These are phyloP conservation scores for Gynandropsis gynandra DNA, from an alignment of 345 rosid genomes.

Conservation along the genomic window DNA sequence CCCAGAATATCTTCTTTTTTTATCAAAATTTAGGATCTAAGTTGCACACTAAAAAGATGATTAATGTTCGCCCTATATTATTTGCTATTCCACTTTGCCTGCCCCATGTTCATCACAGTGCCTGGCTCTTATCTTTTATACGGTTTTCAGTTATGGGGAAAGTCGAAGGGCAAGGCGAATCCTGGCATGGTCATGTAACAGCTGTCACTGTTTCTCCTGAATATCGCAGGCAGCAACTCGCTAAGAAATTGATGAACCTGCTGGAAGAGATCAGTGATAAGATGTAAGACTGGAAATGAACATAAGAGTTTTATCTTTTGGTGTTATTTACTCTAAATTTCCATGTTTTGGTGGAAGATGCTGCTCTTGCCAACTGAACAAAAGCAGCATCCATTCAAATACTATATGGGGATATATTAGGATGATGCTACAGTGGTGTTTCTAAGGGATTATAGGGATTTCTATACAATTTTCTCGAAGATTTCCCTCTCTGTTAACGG, in stretches of 20 bases:
- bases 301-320: not conserved
- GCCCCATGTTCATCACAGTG: not conserved
- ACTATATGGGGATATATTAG: too few species aligned
- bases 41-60: not conserved
- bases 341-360: too few species aligned
- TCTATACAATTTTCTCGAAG: too few species aligned
- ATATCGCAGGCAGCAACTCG: constrained; percentile 84
- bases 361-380: too few species aligned
- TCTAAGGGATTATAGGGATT: too few species aligned
- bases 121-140: constrained; percentile 7
- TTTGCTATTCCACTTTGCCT: not conserved
- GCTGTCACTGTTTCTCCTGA: constrained; percentile 91
- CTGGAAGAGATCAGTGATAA: constrained; percentile 81
- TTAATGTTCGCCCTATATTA: not conserved
- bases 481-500: too few species aligned
- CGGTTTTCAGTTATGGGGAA: constrained; percentile 77
- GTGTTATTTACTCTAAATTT: not conserved
- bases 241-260: constrained; percentile 84
- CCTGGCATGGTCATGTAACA: constrained; percentile 98
- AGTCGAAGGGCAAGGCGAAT: constrained; percentile 95
- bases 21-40: constrained; percentile 1
- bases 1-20: constrained; percentile 1
- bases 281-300: constrained; percentile 43
- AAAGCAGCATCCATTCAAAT: too few species aligned
- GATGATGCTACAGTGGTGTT: too few species aligned